Conservation (phyloP, 2,329 filamentous ascomycete genomes). For the Chaetoscypha palmicola region DNA sequence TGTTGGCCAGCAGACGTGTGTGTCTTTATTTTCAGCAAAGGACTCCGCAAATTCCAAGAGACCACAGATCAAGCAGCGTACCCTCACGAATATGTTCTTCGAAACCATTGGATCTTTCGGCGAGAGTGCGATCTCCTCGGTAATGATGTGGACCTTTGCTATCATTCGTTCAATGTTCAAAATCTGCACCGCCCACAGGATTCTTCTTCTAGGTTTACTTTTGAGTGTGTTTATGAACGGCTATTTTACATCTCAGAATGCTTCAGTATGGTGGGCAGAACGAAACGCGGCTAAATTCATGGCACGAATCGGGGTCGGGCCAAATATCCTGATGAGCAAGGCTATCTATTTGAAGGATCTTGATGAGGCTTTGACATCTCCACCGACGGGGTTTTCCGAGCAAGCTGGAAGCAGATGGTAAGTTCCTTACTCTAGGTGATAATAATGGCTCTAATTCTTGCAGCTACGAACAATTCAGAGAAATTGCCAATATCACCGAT, state of each 20-base stretch:
- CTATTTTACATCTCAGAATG: slow-evolving; percentile 66
- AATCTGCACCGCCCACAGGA: slow-evolving; percentile 62
- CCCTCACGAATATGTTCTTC: slow-evolving; percentile 60
- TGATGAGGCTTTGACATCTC: slow-evolving; percentile 46
- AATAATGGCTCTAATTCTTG: slow-evolving; percentile 13
- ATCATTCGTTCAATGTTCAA: slow-evolving; percentile 58
- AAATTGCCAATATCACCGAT: slow-evolving; percentile 51
- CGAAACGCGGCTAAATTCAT: slow-evolving; percentile 75
- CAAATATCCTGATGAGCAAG: slow-evolving; percentile 75
- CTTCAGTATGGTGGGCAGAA: slow-evolving; percentile 78
- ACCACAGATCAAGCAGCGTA: slow-evolving; percentile 52
- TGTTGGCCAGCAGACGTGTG: slow-evolving; percentile 61
- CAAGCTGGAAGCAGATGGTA: slow-evolving; percentile 44
- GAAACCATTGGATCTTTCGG: slow-evolving; percentile 67
- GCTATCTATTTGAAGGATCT: slow-evolving; percentile 79
- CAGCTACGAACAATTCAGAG: slow-evolving; percentile 55
- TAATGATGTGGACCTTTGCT: slow-evolving; percentile 72
- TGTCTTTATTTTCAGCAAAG: slow-evolving; percentile 49
- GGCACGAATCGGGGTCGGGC: slow-evolving; percentile 69
- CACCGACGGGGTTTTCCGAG: slow-evolving; percentile 15
- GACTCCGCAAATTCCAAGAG: slow-evolving; percentile 41
- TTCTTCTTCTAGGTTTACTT: slow-evolving; percentile 63
- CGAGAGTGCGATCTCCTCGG: slow-evolving; percentile 66
- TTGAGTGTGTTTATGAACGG: slow-evolving; percentile 67
- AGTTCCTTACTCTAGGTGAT: too few species aligned